Conservation (phyloP, 257 asterid genomes). For the Solanum tarapatanum region DNA sequence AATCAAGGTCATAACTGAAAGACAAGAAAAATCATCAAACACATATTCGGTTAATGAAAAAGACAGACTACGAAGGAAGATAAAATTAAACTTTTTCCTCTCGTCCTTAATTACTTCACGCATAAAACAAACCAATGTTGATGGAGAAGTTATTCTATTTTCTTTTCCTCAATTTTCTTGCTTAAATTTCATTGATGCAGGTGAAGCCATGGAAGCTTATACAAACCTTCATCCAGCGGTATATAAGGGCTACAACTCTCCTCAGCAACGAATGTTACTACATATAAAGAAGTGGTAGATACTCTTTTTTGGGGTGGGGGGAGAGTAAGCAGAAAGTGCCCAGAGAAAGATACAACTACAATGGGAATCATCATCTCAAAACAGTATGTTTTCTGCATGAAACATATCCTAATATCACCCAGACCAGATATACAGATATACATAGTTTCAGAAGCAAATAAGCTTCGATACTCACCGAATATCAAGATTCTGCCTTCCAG, state of each 20-base stretch:
- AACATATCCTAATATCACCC: not conserved
- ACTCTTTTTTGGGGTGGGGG: not conserved
- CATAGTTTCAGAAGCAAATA: not conserved
- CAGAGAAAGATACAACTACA: not conserved
- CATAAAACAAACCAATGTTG: not conserved
- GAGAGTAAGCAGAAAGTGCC: not conserved
- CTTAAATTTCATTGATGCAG: not conserved
- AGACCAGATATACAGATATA: not conserved
- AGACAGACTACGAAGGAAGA: not conserved
- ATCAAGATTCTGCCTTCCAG: conserved; percentile 58
- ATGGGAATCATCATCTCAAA: not conserved
- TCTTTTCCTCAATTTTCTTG: not conserved
- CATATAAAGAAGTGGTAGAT: not conserved
- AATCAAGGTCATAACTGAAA: conserved; percentile 59
- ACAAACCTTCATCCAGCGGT: not conserved
- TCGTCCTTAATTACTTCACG: not conserved
- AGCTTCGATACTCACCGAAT: conserved; percentile 41
- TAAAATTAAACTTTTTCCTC: not conserved
- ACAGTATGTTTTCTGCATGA: not conserved
- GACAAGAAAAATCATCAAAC: not conserved
- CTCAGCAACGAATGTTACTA: not conserved
- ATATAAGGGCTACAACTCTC: not conserved
- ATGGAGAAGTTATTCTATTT: not conserved
- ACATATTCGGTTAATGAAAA: not conserved
- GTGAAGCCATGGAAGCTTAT: not conserved